These are phyloP conservation scores for Russula sp. DNA, from an alignment of 768 basidiomycete genomes.

Conservation along the genomic window DNA sequence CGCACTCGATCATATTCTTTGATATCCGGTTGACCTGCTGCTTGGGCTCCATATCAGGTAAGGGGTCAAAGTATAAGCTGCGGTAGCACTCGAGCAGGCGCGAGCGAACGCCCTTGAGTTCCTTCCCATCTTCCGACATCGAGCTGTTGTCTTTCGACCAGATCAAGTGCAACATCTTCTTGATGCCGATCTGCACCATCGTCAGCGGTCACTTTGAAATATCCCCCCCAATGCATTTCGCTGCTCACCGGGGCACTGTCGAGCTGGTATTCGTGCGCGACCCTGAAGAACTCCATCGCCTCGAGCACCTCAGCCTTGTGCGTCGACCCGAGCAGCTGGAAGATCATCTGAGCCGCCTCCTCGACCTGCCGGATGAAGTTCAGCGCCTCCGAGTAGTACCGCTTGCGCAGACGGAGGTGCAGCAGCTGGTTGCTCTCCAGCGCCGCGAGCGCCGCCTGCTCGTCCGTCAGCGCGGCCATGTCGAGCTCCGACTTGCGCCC, in stretches of 20 bases:
- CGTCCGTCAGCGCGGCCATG: constrained; percentile 59
- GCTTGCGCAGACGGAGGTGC: constrained; percentile 67
- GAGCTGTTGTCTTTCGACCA: constrained; percentile 92
- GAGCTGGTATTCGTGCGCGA: constrained; percentile 76
- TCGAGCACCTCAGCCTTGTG: constrained; percentile 81
- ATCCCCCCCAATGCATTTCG: no score
- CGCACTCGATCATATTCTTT: constrained; percentile 95
- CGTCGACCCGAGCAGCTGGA: constrained; percentile 77
- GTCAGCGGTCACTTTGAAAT: not conserved
- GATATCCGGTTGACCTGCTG: constrained; percentile 88
- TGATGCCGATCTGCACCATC: constrained; percentile 65
- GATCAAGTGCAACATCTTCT: constrained; percentile 94
- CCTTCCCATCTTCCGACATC: constrained; percentile 66
- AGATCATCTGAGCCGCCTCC: constrained; percentile 62
- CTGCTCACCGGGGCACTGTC: constrained; percentile 61
- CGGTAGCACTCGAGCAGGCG: constrained; percentile 86
- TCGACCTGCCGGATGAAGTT: constrained; percentile 71
- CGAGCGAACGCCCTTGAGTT: constrained; percentile 83
- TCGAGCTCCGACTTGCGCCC: constrained; percentile 68
- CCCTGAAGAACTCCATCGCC: constrained; percentile 84
- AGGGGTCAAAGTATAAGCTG: constrained; percentile 80
- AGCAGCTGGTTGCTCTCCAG: constrained; percentile 61
- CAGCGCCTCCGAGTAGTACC: constrained; percentile 82
- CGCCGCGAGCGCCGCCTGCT: constrained; percentile 64
- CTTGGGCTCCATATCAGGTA: constrained; percentile 69